Conservation (phyloP, 108 stramenopile genomes). For the Discostella stelligeroides region DNA sequence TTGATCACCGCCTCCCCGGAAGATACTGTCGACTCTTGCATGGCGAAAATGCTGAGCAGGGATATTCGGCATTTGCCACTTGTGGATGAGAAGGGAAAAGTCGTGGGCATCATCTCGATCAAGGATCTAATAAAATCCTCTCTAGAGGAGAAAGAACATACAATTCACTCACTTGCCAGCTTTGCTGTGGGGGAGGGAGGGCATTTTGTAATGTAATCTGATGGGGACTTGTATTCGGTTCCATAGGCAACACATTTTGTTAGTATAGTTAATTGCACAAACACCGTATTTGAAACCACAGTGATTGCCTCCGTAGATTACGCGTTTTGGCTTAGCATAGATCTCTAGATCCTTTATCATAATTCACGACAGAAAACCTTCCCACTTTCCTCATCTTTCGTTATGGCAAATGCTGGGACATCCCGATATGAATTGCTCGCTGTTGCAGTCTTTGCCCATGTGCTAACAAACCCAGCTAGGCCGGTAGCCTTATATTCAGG, state of each 20-base stretch:
- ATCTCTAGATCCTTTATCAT: conserved; percentile 14
- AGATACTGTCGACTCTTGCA: conserved; percentile 86
- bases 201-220: conserved; percentile 58
- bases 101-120: conserved; percentile 83
- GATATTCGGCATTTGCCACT: conserved; percentile 94
- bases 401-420: conserved; percentile 68
- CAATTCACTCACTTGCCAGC: conserved; percentile 74
- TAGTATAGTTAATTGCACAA: too few species aligned
- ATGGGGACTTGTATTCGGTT: not conserved
- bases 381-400: conserved; percentile 64
- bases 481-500: conserved; percentile 78
- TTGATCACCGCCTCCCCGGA: conserved; percentile 78
- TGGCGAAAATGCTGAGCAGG: conserved; percentile 90
- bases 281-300: too few species aligned
- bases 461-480: conserved; percentile 72
- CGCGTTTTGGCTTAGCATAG: too few species aligned
- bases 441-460: conserved; percentile 79
- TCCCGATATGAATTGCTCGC: conserved; percentile 47
- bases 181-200: conserved; percentile 89
- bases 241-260: too few species aligned
- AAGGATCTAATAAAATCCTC: conserved; percentile 86
- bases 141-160: conserved; percentile 76
- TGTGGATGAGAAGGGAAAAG: conserved; percentile 68
- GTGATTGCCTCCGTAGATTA: too few species aligned
- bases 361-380: conserved; percentile 67